Evolutionary conservation across 2,329 filamentous ascomycete genomes (phyloP), one percentile per base, ranked within the genome.

Genomic region (Hymenoscyphus albidus): DNA sequence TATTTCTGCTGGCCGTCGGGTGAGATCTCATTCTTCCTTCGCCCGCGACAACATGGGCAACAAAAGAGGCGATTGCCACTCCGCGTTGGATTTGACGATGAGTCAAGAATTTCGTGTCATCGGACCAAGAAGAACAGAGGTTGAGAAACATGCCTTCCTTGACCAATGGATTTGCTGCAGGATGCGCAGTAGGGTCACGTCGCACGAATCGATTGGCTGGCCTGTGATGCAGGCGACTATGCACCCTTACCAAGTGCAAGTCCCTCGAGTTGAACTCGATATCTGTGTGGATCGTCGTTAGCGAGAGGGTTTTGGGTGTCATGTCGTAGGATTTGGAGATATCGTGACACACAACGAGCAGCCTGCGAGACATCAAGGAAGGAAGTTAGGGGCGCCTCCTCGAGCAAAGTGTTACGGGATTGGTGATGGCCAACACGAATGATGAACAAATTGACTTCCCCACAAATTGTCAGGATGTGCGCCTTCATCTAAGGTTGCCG

Each of bases 21-120:
- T 42, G 56, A 38, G 85, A 85, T 35, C 85, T 78, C n/a, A 82
- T 77, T 66, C 79, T 77, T 40, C 83, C 2, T 87, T 87, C 58
- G 22, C 35, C 57, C 51, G 55, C 57, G 48, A 54, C 32, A 51
- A 64, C n/a, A 54, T 27, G 48, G 18, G 6, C 18, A 22, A 12
- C 22, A 12, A 27, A 27, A 54, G 48, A 54, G 18, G 48, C 18
- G 18, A 54, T 54, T 54, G 10, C 55, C 31, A 57, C 55, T 18
- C 13, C 55, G 27, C 14, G 27, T 57, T 27, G 55, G n/a, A 57
- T 57, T 57, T 57, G 31, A 57, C 16, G 55, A 57, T 57, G 54
- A 32, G 27, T 38, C 54, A 31, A 38, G 32, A 35, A 32, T 27
- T 6, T 27, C 32, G 31, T 35, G 31, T 27, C 32, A 38, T 38